Evolutionary conservation across 768 basidiomycete species (phyloP), one percentile per base, ranked within the genome.

Genomic region (Clavulina sp.): DNA sequence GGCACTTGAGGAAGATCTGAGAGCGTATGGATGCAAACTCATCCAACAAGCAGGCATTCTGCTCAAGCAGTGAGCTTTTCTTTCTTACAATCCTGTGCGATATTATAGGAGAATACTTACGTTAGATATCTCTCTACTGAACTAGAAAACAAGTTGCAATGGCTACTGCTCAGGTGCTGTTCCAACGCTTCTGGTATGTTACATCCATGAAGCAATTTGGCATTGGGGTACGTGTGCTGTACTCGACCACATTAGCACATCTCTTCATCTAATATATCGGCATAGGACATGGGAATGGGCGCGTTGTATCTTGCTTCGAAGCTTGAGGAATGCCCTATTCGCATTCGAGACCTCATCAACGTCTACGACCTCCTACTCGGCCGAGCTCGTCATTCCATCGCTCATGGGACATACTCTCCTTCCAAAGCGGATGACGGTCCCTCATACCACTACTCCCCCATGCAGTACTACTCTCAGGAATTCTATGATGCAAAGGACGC

Each of bases 401-500:
- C 65, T 19, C n/a, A n/a, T n/a, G n/a, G n/a, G n/a, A n/a, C n/a
- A n/a, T n/a, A n/a, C n/a, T 52, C 55, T 57, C 32, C 68, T 21
- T 61, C 66, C 9, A 47, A 26, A 40, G 21, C 47, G 33, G 9
- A n/a, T 36, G 50, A 43, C 47, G 32, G 43, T 28, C 38, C 26
- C 13, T n/a, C n/a, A n/a, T 68, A 84, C 67, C 72, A 73, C 59
- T 88, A 91, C 65, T 54, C 72, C 2, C 81, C 87, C 9, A 92
- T 89, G 85, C 80, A 83, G 18, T 92, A 89, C 66, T 91, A 86
- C 63, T 79, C 84, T 13, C 74, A 73, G 59, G 80, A 78, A 2
- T 97, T 93, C 61, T 96, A 96, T 68, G 86, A 92, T 56, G 72
- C 88, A 64, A 96, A 93, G 62, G 95, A 99, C 61, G 81, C 84